Base-by-base conservation (phyloP, 1,139 yeast genomes). In the Kodamaea sp. region DNA sequence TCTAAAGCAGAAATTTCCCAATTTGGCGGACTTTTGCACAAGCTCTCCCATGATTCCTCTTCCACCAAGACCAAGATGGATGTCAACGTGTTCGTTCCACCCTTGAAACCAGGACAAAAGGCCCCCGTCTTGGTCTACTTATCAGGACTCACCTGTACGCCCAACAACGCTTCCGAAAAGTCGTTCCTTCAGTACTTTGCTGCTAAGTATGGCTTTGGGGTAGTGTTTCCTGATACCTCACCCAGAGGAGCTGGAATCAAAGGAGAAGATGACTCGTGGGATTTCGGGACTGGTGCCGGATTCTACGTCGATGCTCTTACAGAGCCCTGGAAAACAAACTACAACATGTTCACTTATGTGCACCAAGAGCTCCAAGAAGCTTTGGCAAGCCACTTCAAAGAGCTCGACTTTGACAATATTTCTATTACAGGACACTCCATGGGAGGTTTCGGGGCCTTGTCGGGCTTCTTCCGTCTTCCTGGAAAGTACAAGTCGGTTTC, bases 381-480 rank as follows among this genome's bases (percentile, higher is more conserved):
- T 34, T 63, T 86, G 44, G 61, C 67, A 7, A 42, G 53, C 13
- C 65, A 74, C 28, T 84, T 72, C 49, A 50, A 70, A 4, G 59
- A 65, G 23, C 66, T 86, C 44, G 83, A 86, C 55, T 67, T 78
- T 37, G 55, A 61, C 22, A 81, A 76, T 31, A 72, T 82, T 35
- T 76, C 92, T 18, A 80, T 92, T 44, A 81, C 94, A 8, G 97
- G 97, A 28, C 97, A 92, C 59, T 92, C 98, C 2, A 92, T 92
- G 97, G 98, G 98, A 31, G 98, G 98, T 0, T 88, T 76, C 58
- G 98, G 98, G 35, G 96, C 98, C 0, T 64, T 92, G 41, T 67
- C 83, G 37, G 81, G 95, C 11, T 90, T 78, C 57, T 65, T 92
- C 37, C 76, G 72, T 46, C 80, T 85, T 56, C 88, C 92, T 1